Base-by-base conservation (phyloP, 257 asterid genomes). In the Petunia secreta region DNA sequence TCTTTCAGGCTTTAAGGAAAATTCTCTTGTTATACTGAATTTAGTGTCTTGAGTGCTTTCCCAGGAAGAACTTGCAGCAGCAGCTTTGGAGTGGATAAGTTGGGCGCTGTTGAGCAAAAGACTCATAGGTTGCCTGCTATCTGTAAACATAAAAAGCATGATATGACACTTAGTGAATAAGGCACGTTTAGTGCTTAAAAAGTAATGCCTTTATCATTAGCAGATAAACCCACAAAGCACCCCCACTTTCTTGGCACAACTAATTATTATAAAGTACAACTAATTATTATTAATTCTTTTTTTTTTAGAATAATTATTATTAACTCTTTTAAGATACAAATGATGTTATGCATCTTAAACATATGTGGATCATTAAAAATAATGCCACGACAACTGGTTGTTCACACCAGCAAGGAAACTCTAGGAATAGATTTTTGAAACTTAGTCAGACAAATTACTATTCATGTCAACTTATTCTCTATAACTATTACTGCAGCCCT, bases 1-100 rank as follows among this genome's bases (percentile, higher is more conserved):
- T 86, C 85, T 90, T 44, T 36, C 84, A 48, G 87, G 82, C 85
- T 86, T 90, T 39, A 75, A 69, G 48, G 89, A 67, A 83, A 78
- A 85, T 64, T 82, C 92, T 84, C 86, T 89, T 16, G 94, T 89
- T 3, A 90, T 77, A 39, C 96, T 89, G 89, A 93, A 94, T 91
- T 88, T 91, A 80, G 94, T 84, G 85, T 82, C 65, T 80, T 81
- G 44, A 46, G 86, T 68, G 84, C 82, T 85, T 58, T 88, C 90
- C 94, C 90, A 90, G 63, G 85, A 68, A 34, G 86, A 54, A 82
- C 82, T 83, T 55, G 86, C 88, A 83, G 87, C 88, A 83, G 87
- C 77, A 80, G 77, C 80, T 85, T 84, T 78, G 15, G 84, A 80
- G 82, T 83, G 82, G 75, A 85, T 40, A 55, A 60, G 78, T 75